A percentile compares a stretch with the other conserved stretches of the same genome.
These are phyloP conservation scores for Penicillium digitatum DNA, from an alignment of 2,329 filamentous ascomycete genomes.

Conservation along the genomic window DNA sequence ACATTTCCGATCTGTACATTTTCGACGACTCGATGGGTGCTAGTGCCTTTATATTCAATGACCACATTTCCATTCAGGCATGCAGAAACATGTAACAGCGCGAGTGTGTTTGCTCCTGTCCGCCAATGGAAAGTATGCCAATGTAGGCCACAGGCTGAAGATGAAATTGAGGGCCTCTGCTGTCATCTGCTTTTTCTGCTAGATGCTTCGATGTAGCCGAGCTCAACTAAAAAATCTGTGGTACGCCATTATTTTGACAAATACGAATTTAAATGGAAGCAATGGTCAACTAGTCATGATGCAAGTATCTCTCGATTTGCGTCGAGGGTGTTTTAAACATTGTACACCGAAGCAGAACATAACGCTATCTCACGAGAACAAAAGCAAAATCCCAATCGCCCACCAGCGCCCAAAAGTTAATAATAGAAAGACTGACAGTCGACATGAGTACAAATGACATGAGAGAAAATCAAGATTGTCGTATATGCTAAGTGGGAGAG, in stretches of 20 bases:
- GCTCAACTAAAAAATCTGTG: not conserved
- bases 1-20: slow-evolving; percentile 29
- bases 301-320: slow-evolving; percentile 25
- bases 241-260: not conserved
- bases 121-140: not conserved
- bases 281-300: slow-evolving; percentile 13
- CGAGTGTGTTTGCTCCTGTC: too few relatives aligned
- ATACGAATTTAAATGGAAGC: slow-evolving; percentile 1
- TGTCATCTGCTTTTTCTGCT: too few relatives aligned
- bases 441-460: slow-evolving; percentile 29
- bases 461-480: slow-evolving; percentile 22
- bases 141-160: not conserved
- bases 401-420: slow-evolving; percentile 20
- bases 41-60: slow-evolving; percentile 20
- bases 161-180: too few relatives aligned
- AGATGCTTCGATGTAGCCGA: not conserved
- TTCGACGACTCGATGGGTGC: slow-evolving; percentile 29
- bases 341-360: slow-evolving; percentile 30
- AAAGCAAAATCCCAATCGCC: slow-evolving; percentile 14
- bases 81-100: not conserved
- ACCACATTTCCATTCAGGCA: slow-evolving; percentile 15
- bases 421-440: slow-evolving; percentile 10
- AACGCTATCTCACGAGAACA: slow-evolving; percentile 24
- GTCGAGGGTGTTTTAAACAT: slow-evolving; percentile 37
- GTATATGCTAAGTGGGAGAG: slow-evolving; percentile 17